Base-by-base conservation (phyloP, 2,329 filamentous ascomycete genomes). In the Juglanconis oblonga region DNA sequence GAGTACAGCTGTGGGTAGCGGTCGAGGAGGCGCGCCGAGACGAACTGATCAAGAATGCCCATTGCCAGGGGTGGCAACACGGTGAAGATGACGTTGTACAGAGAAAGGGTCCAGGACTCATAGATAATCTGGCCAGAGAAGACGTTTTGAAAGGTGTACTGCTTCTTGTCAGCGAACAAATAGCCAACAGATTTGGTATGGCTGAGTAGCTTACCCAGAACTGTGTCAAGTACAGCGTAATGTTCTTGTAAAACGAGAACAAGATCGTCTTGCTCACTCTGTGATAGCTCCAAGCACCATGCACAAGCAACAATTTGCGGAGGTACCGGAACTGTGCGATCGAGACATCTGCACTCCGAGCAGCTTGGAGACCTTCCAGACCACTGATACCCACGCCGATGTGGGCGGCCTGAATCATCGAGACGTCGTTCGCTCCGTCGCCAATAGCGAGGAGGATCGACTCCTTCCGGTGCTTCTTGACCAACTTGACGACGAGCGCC, bases 211-310 rank as follows among this genome's bases (percentile, higher is more conserved):
- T 79, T 81, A 92, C 90, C 92, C 96, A 99, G 73, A 99, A 99
- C 73, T 99, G 96, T 62, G 96, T 99, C 90, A 99, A 93, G 77
- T 98, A 99, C 63, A 99, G 81, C 24, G 93, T 89, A 67, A 98
- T 97, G 77, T 99, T 99, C 82, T 99, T 99, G 82, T 99, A 99
- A 75, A 98, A 99, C 6, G 95, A 98, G 77, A 97, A 99, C 64
- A 99, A 76, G 69, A 99, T 98, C 61, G 96, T 92, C 78, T 96
- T 97, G 82, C 90, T 94, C 72, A 99, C 89, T 61, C 95, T 90
- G 73, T 97, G 94, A 72, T 99, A 99, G 72, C 92, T 96, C 95
- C 95, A 99, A 5, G 93, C 89, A 31, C 95, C 95, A 71, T 99
- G 95, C 10, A 99, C 95, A 32, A 99, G 84, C 33, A 98, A 83